phyloP scores from a whole-genome alignment of 306 rosid species.

The barrel medic (Medicago truncatula) region MtrunA17r5.0-ANR NC_053042.1:24530501-24531000 shows the following conservation, averaged over 20 bases:
- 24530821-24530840: slow-evolving; percentile 64
- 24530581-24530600: slow-evolving; percentile 81
- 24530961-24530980: slow-evolving; percentile 58
- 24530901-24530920: slow-evolving; percentile 54
- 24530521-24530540: slow-evolving; percentile 57
- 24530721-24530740: slow-evolving; percentile 55
- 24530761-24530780: slow-evolving; percentile 76
- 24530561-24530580: slow-evolving; percentile 77
- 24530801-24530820: slow-evolving; percentile 82
- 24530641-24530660: slow-evolving; percentile 61
- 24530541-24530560: slow-evolving; percentile 79
- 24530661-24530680: slow-evolving; percentile 81
- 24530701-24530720: slow-evolving; percentile 73
- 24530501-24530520: slow-evolving; percentile 61
- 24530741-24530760: slow-evolving; percentile 66
- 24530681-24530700: slow-evolving; percentile 81
- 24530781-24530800: slow-evolving; percentile 76
- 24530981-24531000: slow-evolving; percentile 74
- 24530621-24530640: slow-evolving; percentile 63
- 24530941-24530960: slow-evolving; percentile 78
- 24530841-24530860: slow-evolving; percentile 62
- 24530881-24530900: slow-evolving; percentile 71
- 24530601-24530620: slow-evolving; percentile 53
- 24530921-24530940: slow-evolving; percentile 55
- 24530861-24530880: slow-evolving; percentile 78